phyloP scores from a whole-genome alignment of 2,329 filamentous ascomycete species.

The Albifimbria verrucaria region DNA sequence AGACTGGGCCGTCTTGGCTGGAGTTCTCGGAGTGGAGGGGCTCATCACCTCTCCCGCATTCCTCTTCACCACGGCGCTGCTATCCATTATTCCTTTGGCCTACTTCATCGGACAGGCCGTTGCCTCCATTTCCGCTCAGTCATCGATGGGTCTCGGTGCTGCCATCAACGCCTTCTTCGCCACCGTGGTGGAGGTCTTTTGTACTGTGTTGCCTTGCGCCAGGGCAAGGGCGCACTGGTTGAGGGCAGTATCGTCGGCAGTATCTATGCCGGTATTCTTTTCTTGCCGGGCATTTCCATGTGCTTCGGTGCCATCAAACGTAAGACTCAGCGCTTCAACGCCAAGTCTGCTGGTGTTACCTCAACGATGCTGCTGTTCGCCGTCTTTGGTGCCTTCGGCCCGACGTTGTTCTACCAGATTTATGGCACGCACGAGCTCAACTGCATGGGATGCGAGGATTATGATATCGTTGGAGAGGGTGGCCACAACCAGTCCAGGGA shows the following conservation, averaged over 20 bases:
- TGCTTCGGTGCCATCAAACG: conserved; percentile 97
- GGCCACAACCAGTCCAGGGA: conserved; percentile 54
- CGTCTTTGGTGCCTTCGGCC: conserved; percentile 90
- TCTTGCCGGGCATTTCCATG: conserved; percentile 94
- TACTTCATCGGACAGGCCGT: conserved; percentile 99
- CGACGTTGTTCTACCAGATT: conserved; percentile 96
- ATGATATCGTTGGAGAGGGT: conserved; percentile 24
- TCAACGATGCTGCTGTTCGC: conserved; percentile 98
- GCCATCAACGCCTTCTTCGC: conserved; percentile 99
- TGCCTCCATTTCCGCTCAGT: conserved; percentile 96
- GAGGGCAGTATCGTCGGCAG: conserved; percentile 97
- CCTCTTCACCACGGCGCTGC: conserved; percentile 76
- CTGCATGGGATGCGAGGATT: conserved; percentile 64
- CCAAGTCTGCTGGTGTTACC: conserved; percentile 90
- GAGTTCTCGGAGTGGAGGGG: conserved; percentile 64
- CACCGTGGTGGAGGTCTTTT: conserved; percentile 96
- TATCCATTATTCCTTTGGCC: conserved; percentile 93
- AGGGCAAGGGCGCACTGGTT: conserved; percentile 89
- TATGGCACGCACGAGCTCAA: conserved; percentile 96
- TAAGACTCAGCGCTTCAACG: conserved; percentile 98
- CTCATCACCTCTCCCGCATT: conserved; percentile 80
- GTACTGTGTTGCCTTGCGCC: conserved; percentile 88
- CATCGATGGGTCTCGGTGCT: conserved; percentile 95
- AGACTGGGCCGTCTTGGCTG: conserved; percentile 79
- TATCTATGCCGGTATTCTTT: conserved; percentile 94